Percentiles rank a stretch among this genome's conserved stretches.
These are phyloP conservation scores for Leccinum incarnatum DNA, from an alignment of 768 basidiomycete species.

Conservation along the genomic window DNA sequence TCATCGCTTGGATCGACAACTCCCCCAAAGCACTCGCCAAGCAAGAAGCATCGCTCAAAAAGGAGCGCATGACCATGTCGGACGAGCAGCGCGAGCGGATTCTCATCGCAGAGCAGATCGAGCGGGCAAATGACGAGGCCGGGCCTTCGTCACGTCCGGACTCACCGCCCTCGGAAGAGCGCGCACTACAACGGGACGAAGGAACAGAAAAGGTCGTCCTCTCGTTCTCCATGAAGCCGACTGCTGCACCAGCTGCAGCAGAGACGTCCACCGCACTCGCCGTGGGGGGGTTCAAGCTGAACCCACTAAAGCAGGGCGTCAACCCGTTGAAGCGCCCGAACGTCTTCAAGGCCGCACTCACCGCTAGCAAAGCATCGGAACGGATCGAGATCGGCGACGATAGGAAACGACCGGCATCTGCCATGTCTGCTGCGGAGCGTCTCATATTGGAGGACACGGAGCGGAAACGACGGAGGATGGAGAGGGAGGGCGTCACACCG, in stretches of 20 bases:
- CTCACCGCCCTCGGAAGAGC: constrained; percentile 45
- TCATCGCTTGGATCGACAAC: constrained; percentile 95
- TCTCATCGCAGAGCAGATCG: constrained; percentile 91
- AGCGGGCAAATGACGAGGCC: constrained; percentile 63
- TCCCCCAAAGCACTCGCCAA: constrained; percentile 92
- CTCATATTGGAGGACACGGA: too few relatives aligned
- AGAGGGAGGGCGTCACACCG: too few relatives aligned
- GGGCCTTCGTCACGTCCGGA: constrained; percentile 31
- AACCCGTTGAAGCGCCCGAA: constrained; percentile 75
- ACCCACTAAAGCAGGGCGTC: constrained; percentile 39
- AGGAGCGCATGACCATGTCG: constrained; percentile 85
- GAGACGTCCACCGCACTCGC: constrained; percentile 34
- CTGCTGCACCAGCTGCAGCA: constrained; percentile 19
- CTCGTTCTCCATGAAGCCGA: constrained; percentile 61
- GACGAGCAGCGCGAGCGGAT: constrained; percentile 93
- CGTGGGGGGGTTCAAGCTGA: constrained; percentile 53
- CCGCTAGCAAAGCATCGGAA: constrained; percentile 29
- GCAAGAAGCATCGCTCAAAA: constrained; percentile 83
- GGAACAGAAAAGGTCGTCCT: constrained; percentile 71
- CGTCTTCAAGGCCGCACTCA: constrained; percentile 57
- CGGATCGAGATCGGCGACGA: constrained; percentile 38
- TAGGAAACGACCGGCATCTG: not conserved
- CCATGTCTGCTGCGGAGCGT: too few relatives aligned
- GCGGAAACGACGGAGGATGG: too few relatives aligned
- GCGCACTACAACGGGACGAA: constrained; percentile 71